Base-by-base conservation (phyloP, 345 rosid genomes). In the Murraya koenigii region DNA sequence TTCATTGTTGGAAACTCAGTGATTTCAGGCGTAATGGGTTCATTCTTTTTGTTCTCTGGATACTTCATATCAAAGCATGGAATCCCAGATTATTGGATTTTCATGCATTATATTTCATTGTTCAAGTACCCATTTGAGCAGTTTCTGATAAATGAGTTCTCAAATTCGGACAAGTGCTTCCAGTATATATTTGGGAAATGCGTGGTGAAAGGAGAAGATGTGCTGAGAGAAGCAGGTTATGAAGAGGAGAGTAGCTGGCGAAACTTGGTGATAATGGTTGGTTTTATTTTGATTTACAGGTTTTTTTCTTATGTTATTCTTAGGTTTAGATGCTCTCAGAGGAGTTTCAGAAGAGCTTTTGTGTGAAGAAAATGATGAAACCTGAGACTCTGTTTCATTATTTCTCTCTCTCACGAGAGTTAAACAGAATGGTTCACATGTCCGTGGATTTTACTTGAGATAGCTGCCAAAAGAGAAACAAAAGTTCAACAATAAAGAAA, bases 41-140 rank as follows among this genome's bases (percentile, higher is more conserved):
- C 99, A 0, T 94, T 92, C 87, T 96, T 96, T 81, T 83, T 96
- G 71, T 96, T 96, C 89, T 96, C 98, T 0, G 99, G 99, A 15
- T 96, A 94, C 93, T 96, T 94, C 92, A 87, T 92, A 78, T 89
- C 98, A 17, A 88, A 88, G 54, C 71, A 88, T 7, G 97, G 88
- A 76, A 96, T 96, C 23, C 99, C 99, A 33, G 82, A 71, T 30
- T 94, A 90, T 74, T 94, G 99, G 99, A 85, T 90, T n/a, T 96
- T 92, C 85, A 92, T 96, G 97, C 97, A 96, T 78, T 96, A 94
- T 72, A 80, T 93, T 28, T 93, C 98, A 2, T 76, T 96, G 75
- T 96, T 96, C 72, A 96, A 96, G 95, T 96, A 96, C 77, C 99
- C 99, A 3, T 96, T 95, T 65, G 99, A 96, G 87, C 95, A 93